Evolutionary conservation across 1,284 basidiomycete species (phyloP).

Genomic region (Rhodotorula sp.): DNA sequence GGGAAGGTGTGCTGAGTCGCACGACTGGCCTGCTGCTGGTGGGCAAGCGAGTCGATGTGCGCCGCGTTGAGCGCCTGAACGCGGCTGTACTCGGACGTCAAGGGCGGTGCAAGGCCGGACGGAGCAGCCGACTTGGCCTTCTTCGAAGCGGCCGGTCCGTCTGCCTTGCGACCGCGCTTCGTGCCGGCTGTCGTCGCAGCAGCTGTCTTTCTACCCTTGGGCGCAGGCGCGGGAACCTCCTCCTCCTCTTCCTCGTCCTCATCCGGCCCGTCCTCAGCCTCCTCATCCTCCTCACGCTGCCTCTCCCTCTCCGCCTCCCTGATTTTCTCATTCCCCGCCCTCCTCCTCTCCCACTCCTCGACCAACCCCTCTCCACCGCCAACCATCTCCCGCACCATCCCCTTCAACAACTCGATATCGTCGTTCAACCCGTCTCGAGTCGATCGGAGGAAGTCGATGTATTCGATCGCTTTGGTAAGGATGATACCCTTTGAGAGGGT

Average conservation of each 20-base stretch:
- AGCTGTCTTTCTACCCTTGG: slow-evolving; percentile 5
- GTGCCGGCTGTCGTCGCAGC: slow-evolving; percentile 1
- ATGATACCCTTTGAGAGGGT: slow-evolving; percentile 43
- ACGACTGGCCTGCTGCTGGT: not conserved
- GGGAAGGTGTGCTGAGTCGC: slow-evolving; percentile 16
- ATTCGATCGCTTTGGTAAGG: slow-evolving; percentile 42
- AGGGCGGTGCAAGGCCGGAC: slow-evolving; percentile 8
- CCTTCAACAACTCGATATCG: slow-evolving; percentile 41
- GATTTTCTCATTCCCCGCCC: slow-evolving; percentile 18
- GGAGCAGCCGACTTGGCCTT: slow-evolving; percentile 4
- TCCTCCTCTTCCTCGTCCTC: slow-evolving; percentile 40
- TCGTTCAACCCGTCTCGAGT: slow-evolving; percentile 33
- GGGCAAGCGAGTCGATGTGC: slow-evolving; percentile 23
- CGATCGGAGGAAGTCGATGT: slow-evolving; percentile 40
- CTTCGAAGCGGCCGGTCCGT: not conserved
- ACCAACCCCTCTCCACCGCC: slow-evolving; percentile 35
- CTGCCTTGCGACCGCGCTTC: slow-evolving; percentile 11
- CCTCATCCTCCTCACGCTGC: slow-evolving; percentile 17
- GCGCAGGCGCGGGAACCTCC: slow-evolving; percentile 3
- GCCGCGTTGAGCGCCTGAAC: slow-evolving; percentile 20
- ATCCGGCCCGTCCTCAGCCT: slow-evolving; percentile 26
- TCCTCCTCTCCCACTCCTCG: slow-evolving; percentile 34
- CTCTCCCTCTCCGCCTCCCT: slow-evolving; percentile 17
- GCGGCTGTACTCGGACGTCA: slow-evolving; percentile 17
- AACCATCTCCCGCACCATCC: slow-evolving; percentile 36